Percentiles rank a stretch among this genome's conserved stretches.
Evolutionary conservation across 768 basidiomycete species (phyloP).

Genomic region (Boletus eberwhitei): DNA sequence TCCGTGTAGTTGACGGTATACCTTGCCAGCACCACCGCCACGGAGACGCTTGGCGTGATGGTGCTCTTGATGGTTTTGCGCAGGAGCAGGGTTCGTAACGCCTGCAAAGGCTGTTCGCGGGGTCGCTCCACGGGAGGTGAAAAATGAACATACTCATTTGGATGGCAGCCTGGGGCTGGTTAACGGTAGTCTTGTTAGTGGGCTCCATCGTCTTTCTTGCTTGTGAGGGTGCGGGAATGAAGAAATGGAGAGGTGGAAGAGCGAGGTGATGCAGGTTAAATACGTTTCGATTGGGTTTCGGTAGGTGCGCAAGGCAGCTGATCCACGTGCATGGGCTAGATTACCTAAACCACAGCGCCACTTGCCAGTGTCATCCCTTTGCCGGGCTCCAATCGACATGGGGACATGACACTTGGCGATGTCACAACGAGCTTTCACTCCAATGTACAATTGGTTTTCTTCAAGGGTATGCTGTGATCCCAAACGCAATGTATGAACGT

Average conservation of each 20-base stretch:
- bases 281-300: slow-evolving; percentile 1
- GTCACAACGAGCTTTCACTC: too few species aligned
- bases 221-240: slow-evolving; percentile 20
- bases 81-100: slow-evolving; percentile 43
- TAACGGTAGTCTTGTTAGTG: slow-evolving; percentile 34
- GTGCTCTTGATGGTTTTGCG: slow-evolving; percentile 39
- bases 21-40: slow-evolving; percentile 70
- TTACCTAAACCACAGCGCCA: slow-evolving; percentile 9
- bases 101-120: slow-evolving; percentile 28
- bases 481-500: too few species aligned
- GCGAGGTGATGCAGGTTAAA: slow-evolving; percentile 11
- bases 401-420: too few species aligned
- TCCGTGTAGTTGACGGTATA: slow-evolving; percentile 18
- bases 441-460: too few species aligned
- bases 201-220: slow-evolving; percentile 30
- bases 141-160: slow-evolving; percentile 56
- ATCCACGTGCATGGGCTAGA: slow-evolving; percentile 13
- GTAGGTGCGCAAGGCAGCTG: neutral
- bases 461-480: too few species aligned
- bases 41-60: slow-evolving; percentile 56
- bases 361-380: neutral
- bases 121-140: neutral
- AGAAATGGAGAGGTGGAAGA: neutral
- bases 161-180: slow-evolving; percentile 58
- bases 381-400: too few species aligned